Percentiles rank a stretch among this genome's conserved stretches.
Evolutionary conservation across 495 filamentous ascomycete species (phyloP).

Genomic region (Parachaetomium inaequale): DNA sequence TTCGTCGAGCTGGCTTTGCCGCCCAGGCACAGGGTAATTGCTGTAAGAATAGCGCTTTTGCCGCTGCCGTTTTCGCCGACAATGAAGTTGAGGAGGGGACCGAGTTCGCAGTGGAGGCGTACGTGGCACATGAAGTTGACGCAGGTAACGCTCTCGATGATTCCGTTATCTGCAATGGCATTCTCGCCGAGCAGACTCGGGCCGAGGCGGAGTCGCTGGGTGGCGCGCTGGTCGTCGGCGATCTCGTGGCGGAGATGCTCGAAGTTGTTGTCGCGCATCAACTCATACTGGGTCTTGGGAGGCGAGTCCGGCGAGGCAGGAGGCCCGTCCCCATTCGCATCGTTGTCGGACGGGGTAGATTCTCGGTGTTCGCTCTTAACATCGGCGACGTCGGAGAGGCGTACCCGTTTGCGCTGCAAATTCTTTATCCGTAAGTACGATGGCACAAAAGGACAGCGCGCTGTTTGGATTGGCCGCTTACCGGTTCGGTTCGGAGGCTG

Average conservation of each 20-base stretch:
- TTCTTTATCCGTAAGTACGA: background rate
- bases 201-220: slow-evolving; percentile 63
- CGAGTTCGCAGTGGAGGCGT: slow-evolving; percentile 73
- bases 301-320: slow-evolving; percentile 26
- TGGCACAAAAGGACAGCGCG: background rate
- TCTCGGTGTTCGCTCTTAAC: slow-evolving; percentile 23
- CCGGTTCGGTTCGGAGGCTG: slow-evolving; percentile 43
- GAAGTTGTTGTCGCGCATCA: slow-evolving; percentile 49
- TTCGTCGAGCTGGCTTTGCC: slow-evolving; percentile 96
- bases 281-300: slow-evolving; percentile 50
- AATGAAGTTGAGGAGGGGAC: slow-evolving; percentile 95
- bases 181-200: slow-evolving; percentile 58
- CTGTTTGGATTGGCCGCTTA: slow-evolving; percentile 30
- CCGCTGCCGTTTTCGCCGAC: slow-evolving; percentile 97
- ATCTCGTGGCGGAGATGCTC: slow-evolving; percentile 53
- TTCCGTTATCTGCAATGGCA: slow-evolving; percentile 72
- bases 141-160: slow-evolving; percentile 78
- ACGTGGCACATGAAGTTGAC: slow-evolving; percentile 95
- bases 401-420: slow-evolving; percentile 43
- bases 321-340: slow-evolving; percentile 26
- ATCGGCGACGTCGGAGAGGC: slow-evolving; percentile 35
- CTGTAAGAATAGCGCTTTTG: slow-evolving; percentile 97
- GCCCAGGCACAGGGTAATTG: slow-evolving; percentile 87
- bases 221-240: slow-evolving; percentile 61
- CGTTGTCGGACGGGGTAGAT: slow-evolving; percentile 32